phyloP scores from a whole-genome alignment of 768 basidiomycete genomes.

The Auricularia sp. region DNA sequence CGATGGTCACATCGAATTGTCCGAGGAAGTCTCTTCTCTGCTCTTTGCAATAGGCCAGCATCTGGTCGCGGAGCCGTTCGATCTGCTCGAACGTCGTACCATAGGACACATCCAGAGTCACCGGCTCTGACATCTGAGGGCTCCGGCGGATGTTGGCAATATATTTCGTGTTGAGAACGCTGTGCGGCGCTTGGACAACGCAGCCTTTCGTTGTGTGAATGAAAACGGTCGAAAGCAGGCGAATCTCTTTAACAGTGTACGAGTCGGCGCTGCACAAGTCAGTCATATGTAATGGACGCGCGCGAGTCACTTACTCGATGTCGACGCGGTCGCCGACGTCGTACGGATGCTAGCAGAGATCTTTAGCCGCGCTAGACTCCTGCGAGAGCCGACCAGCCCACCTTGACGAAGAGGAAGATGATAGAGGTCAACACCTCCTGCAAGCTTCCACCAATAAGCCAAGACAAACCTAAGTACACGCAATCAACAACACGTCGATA shows the following conservation, averaged over 20 bases:
- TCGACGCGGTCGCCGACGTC: constrained; percentile 71
- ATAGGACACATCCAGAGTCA: constrained; percentile 73
- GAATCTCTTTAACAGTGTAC: constrained; percentile 83
- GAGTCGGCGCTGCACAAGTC: constrained; percentile 26
- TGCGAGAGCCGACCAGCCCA: background rate
- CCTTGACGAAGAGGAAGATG: constrained; percentile 83
- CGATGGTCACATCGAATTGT: constrained; percentile 60
- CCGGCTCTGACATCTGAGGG: constrained; percentile 73
- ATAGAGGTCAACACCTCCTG: constrained; percentile 77
- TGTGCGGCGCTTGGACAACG: constrained; percentile 65
- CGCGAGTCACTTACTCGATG: constrained; percentile 22
- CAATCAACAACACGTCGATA: background rate
- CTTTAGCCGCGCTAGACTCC: no score
- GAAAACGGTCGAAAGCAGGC: constrained; percentile 69
- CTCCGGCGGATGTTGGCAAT: constrained; percentile 66
- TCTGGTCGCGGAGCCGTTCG: constrained; percentile 61
- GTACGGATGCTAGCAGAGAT: constrained; percentile 45
- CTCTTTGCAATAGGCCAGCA: constrained; percentile 65
- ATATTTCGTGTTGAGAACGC: constrained; percentile 48
- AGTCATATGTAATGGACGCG: background rate
- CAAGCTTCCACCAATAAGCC: constrained; percentile 76
- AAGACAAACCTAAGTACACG: constrained; percentile 50
- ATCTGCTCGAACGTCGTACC: constrained; percentile 73
- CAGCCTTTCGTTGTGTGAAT: constrained; percentile 43
- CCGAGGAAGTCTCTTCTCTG: constrained; percentile 71